Evolutionary conservation across 192 early-diverging fungal species (phyloP).

Genomic region (Funneliformis mosseae): DNA sequence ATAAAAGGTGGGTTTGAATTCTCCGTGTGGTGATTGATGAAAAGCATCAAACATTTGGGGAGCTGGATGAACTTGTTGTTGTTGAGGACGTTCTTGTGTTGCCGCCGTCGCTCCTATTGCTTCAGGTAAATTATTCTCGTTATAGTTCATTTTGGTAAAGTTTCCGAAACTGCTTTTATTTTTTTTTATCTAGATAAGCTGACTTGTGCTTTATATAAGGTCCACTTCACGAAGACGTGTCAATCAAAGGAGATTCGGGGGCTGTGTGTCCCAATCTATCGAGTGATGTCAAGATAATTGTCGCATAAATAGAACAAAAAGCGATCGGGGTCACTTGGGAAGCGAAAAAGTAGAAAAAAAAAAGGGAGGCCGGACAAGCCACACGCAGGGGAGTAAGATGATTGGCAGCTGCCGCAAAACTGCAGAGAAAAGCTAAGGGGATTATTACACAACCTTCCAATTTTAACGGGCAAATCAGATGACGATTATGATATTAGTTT

Average conservation of each 20-base stretch:
- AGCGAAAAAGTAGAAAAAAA: constrained; percentile 12
- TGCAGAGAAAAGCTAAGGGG: background rate
- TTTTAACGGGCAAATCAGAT: background rate
- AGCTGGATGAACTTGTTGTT: constrained; percentile 29
- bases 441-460: constrained; percentile 10
- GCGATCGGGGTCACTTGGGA: constrained; percentile 1
- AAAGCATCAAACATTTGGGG: constrained; percentile 37
- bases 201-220: constrained; percentile 6
- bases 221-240: constrained; percentile 13
- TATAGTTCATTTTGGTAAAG: constrained; percentile 22
- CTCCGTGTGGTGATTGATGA: constrained; percentile 43
- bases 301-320: constrained; percentile 22
- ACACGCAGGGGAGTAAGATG: constrained; percentile 8
- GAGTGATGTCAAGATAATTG: constrained; percentile 8
- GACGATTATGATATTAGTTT: background rate
- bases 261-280: constrained; percentile 20
- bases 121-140: constrained; percentile 2
- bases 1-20: constrained; percentile 72
- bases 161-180: constrained; percentile 12
- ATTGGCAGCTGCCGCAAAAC: constrained; percentile 5
- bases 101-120: background rate
- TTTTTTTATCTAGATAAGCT: constrained; percentile 1
- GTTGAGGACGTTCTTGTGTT: background rate
- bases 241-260: constrained; percentile 16
- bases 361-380: constrained; percentile 13